Base-by-base conservation (phyloP, 192 early-diverging fungal species). In the Entophlyctis helioformis region DNA sequence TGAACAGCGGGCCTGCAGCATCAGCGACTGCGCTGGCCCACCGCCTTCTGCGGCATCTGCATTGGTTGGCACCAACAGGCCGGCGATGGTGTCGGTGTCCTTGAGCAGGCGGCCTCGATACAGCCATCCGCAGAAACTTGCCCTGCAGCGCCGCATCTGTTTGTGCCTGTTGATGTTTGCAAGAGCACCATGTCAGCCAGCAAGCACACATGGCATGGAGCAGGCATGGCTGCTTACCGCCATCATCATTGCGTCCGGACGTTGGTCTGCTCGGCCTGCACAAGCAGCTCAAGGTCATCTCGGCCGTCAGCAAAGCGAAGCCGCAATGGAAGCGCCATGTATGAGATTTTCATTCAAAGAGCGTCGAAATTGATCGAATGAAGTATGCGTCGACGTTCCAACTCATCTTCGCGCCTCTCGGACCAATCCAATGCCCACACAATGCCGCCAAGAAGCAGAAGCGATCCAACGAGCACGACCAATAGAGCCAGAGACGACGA, bases 311-410 rank as follows among this genome's bases (percentile, higher is more conserved):
- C n/a, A n/a, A n/a, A n/a, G n/a, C n/a, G n/a, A n/a, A n/a, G n/a
- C n/a, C n/a, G n/a, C n/a, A n/a, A n/a, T n/a, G n/a, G n/a, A n/a
- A n/a, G n/a, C n/a, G n/a, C n/a, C n/a, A n/a, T n/a, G n/a, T n/a
- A n/a, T n/a, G n/a, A n/a, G n/a, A n/a, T n/a, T 45, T 12, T 36
- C 10, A 52, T 16, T 62, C 53, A 93, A 23, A 93, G 65, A 0
- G 89, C 89, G 50, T 95, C 91, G 63, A 95, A 95, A 54, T 95
- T 91, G 53, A 95, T 86, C 28, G 81, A 74, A 52, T 87, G 84
- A 35, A 87, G 56, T 1, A 85, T 80, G 29, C 78, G 78, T 45
- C 81, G 64, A 59, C 82, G 71, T 56, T 95, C 87, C 19, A 66
- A 53, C 53, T 76, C 70, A 51, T 95, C 91, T 37, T 89, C 87